Percentiles rank a stretch among this genome's conserved stretches.
phyloP scores from a whole-genome alignment of 768 basidiomycete species.

The Trametes cubensis region DNA sequence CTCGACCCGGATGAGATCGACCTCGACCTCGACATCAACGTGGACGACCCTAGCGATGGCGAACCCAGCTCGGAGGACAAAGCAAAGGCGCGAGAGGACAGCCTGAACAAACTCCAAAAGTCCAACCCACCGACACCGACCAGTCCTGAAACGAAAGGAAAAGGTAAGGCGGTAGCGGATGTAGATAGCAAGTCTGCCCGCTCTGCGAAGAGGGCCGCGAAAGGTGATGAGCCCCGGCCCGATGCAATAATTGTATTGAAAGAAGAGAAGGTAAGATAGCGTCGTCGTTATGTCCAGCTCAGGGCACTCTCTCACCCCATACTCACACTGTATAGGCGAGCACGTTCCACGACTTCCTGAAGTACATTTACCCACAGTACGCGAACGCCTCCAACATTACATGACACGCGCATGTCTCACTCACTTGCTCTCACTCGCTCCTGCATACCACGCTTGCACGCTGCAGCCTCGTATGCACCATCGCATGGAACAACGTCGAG shows the following conservation, averaged over 20 bases:
- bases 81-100: constrained; percentile 49
- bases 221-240: constrained; percentile 41
- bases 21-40: constrained; percentile 43
- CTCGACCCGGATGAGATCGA: constrained; percentile 48
- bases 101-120: constrained; percentile 64
- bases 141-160: constrained; percentile 4
- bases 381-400: not conserved
- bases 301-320: not conserved
- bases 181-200: constrained; percentile 19
- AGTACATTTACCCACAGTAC: constrained; percentile 92
- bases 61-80: constrained; percentile 35
- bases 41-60: constrained; percentile 33
- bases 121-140: constrained; percentile 18
- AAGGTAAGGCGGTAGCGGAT: constrained; percentile 26
- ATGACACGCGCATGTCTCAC: not conserved
- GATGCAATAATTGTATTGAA: constrained; percentile 89
- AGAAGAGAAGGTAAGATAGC: constrained; percentile 72
- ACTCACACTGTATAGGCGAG: constrained; percentile 50
- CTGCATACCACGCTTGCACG: constrained; percentile 9
- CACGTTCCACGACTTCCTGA: constrained; percentile 92
- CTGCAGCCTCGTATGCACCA: constrained; percentile 81
- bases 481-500: constrained; percentile 95
- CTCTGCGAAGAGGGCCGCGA: constrained; percentile 17
- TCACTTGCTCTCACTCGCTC: not conserved
- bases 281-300: not conserved